phyloP scores from a whole-genome alignment of 2,329 filamentous ascomycete genomes.

The Periconia digitata region DNA sequence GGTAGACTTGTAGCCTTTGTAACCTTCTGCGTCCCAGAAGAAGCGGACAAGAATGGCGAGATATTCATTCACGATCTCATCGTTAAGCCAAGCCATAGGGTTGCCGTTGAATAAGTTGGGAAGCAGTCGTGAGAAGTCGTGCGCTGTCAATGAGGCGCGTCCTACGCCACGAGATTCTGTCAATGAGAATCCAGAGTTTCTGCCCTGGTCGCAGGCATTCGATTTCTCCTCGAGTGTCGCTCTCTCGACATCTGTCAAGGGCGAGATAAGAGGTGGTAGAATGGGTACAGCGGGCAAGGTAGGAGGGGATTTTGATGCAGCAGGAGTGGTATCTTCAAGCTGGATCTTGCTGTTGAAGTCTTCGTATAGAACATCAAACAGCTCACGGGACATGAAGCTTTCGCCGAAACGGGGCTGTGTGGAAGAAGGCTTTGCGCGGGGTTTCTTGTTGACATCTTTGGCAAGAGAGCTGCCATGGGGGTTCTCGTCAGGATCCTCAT shows the following conservation, averaged over 20 bases:
- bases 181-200: not conserved
- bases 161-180: conserved; percentile 11
- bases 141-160: conserved; percentile 48
- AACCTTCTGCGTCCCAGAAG: conserved; percentile 59
- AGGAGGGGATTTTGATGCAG: not conserved
- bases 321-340: not conserved
- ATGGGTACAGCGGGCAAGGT: conserved; percentile 1
- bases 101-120: conserved; percentile 33
- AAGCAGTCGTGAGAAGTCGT: conserved; percentile 65
- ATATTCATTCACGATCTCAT: conserved; percentile 71
- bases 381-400: not conserved
- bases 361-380: not conserved
- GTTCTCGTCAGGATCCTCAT: not conserved
- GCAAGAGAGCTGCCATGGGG: too few species aligned
- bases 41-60: conserved; percentile 62
- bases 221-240: conserved; percentile 15
- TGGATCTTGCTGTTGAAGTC: not conserved
- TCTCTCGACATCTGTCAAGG: conserved; percentile 18
- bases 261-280: conserved; percentile 20
- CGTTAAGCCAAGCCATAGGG: conserved; percentile 70
- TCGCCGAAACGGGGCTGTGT: not conserved
- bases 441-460: too few species aligned
- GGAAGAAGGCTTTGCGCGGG: not conserved
- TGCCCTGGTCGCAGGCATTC: conserved; percentile 16
- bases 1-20: conserved; percentile 50